phyloP scores from a whole-genome alignment of 1,284 basidiomycete genomes.

The Leccinum pachyderme region DNA sequence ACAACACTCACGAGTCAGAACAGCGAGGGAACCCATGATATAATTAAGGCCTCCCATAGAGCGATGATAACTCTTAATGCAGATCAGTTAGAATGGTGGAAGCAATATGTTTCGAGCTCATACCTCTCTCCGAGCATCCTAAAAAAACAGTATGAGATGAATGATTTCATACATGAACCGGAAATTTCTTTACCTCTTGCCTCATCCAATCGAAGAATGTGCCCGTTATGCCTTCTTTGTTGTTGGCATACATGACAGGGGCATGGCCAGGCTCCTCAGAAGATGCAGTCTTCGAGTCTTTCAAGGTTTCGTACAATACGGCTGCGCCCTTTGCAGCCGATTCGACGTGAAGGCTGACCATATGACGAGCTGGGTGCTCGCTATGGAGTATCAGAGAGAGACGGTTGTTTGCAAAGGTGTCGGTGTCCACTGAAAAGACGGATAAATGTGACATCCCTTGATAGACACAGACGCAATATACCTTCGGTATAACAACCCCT shows the following conservation, averaged over 20 bases:
- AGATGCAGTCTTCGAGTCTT: conserved; percentile 19
- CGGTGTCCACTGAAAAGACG: conserved; percentile 20
- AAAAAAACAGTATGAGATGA: background rate
- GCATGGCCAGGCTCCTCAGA: conserved; percentile 26
- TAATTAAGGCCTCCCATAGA: conserved; percentile 27
- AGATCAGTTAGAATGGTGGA: background rate
- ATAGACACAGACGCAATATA: conserved; percentile 1
- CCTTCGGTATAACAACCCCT: conserved; percentile 39
- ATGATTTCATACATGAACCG: background rate
- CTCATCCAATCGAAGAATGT: conserved; percentile 32
- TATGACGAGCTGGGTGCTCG: conserved; percentile 22
- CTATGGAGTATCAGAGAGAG: conserved; percentile 33
- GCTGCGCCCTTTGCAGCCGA: conserved; percentile 19
- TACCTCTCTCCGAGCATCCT: conserved; percentile 23
- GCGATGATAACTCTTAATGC: conserved; percentile 19
- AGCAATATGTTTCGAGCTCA: background rate
- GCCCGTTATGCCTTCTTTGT: conserved; percentile 22
- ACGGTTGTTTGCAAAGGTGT: conserved; percentile 37
- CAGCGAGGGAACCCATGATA: conserved; percentile 29
- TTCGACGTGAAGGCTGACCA: conserved; percentile 25
- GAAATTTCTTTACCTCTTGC: conserved; percentile 14
- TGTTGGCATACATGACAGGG: conserved; percentile 21
- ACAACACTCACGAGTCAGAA: conserved; percentile 22
- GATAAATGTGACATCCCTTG: background rate
- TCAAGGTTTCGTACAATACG: conserved; percentile 30